A percentile compares a stretch with the other conserved stretches of the same genome.
phyloP scores from a whole-genome alignment of 148 eudicot genomes.

The Oxyria digyna region DNA sequence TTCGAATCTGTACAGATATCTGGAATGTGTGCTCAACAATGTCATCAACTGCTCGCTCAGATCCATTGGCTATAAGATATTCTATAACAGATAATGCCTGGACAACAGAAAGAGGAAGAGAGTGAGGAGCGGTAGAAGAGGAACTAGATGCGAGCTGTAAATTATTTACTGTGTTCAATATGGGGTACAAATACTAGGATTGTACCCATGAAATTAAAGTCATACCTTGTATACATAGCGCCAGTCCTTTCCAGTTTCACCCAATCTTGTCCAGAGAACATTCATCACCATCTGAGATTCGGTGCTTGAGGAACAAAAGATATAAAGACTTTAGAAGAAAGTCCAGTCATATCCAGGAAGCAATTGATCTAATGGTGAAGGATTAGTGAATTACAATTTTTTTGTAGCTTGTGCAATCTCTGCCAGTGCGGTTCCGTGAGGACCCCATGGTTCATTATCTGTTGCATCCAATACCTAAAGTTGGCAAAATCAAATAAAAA shows the following conservation, averaged over 20 bases:
- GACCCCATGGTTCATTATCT: slow-evolving; percentile 97
- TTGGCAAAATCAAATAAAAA: neutral
- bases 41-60: slow-evolving; percentile 98
- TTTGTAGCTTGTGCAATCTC: slow-evolving; percentile 94
- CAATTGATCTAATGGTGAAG: neutral
- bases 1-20: slow-evolving; percentile 55
- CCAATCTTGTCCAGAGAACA: slow-evolving; percentile 93
- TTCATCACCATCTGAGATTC: slow-evolving; percentile 97
- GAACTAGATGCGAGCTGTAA: neutral
- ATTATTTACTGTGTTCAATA: neutral
- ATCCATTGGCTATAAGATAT: slow-evolving; percentile 90
- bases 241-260: slow-evolving; percentile 87
- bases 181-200: neutral
- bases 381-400: slow-evolving; percentile 44
- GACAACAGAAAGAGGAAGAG: slow-evolving; percentile 7
- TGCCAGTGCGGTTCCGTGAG: slow-evolving; percentile 90
- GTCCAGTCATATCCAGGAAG: neutral
- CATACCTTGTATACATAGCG: slow-evolving; percentile 85
- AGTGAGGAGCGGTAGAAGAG: neutral
- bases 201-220: neutral
- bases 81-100: slow-evolving; percentile 90
- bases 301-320: slow-evolving; percentile 44
- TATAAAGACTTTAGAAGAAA: slow-evolving; percentile 7
- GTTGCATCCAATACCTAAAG: slow-evolving; percentile 90
- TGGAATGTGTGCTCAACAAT: slow-evolving; percentile 90